Evolutionary conservation across 768 basidiomycete species (phyloP), one percentile per base, ranked within the genome.

Genomic region (Suillus weaverae): DNA sequence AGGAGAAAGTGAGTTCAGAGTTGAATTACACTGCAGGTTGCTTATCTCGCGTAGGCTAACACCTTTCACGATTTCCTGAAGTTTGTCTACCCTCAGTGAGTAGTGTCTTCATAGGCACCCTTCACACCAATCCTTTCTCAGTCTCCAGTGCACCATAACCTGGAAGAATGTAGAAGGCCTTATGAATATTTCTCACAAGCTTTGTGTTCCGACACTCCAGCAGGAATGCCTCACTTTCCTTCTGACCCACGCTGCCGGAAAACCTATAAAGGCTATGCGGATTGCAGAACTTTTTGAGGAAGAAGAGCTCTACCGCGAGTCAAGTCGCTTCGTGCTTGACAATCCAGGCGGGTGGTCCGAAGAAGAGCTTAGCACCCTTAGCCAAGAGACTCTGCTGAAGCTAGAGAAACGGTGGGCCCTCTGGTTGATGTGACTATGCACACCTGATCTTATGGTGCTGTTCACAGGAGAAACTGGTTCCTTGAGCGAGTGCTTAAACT

Each of bases 101-200:
- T 78, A 18, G 46, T 62, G 16, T 33, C 20, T 62, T 41, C 2
- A 46, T 18, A 10, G 32, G 14, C 41, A 10, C 54, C 61, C 2
- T 64, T 61, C 16, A 46, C 50, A 43, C 56, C 60, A 41, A 56
- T 60, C 39, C 59, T 44, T 46, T 30, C 51, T 35, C 70, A 92
- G 91, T 68, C 81, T 96, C 62, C 91, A 95, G 68, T 97, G 95
- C 78, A 92, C 92, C 10, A 95, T 97, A 62, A 91, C 93, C 0
- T 98, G 95, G 94, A 92, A 93, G 70, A 97, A 97, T 74, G 96
- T 94, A 33, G 94, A 94, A 70, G 89, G 90, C 46, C 84, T 94
- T 48, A 91, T 95, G 87, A 93, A 95, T 71, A 90, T 97, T 26
- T 89, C 94, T 3, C 88, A 92, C 76, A 96, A 95, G 72, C 87